A percentile compares a stretch with the other conserved stretches of the same genome.
These are phyloP conservation scores for Scolecobasidium constrictum DNA, from an alignment of 2,329 filamentous ascomycete genomes.

Conservation along the genomic window DNA sequence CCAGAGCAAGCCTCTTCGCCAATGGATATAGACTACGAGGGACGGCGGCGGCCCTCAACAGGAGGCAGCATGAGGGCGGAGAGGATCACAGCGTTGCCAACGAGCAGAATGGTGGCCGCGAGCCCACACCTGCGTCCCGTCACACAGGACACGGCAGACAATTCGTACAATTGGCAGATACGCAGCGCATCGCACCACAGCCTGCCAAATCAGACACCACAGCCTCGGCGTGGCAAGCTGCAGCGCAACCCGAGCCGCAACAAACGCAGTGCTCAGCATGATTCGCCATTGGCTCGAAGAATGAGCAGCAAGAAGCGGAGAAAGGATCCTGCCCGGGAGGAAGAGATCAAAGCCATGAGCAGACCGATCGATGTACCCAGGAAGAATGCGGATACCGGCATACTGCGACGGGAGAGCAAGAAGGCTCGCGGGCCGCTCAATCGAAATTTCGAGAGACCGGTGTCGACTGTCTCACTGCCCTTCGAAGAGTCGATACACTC, in stretches of 20 bases:
- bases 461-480: slow-evolving; percentile 66
- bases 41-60: neutral
- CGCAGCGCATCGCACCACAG: slow-evolving; percentile 19
- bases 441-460: slow-evolving; percentile 48
- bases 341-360: slow-evolving; percentile 80
- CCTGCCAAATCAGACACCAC: slow-evolving; percentile 21
- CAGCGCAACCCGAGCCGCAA: slow-evolving; percentile 37
- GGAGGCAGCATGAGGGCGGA: slow-evolving; percentile 23
- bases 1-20: neutral
- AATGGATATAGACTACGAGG: neutral
- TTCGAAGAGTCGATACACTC: slow-evolving; percentile 65
- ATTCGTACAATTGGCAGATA: slow-evolving; percentile 26
- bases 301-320: slow-evolving; percentile 65
- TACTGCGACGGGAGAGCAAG: slow-evolving; percentile 55
- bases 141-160: slow-evolving; percentile 25
- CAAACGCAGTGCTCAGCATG: slow-evolving; percentile 46
- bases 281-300: slow-evolving; percentile 47
- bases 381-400: slow-evolving; percentile 45
- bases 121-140: slow-evolving; percentile 38
- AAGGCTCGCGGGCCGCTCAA: slow-evolving; percentile 48
- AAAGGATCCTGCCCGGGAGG: slow-evolving; percentile 68
- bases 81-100: slow-evolving; percentile 37
- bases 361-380: slow-evolving; percentile 51
- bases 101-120: slow-evolving; percentile 26
- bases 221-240: slow-evolving; percentile 30